These are phyloP conservation scores for Ustilaginoidea virens DNA, from an alignment of 2,329 filamentous ascomycete genomes.

Conservation along the genomic window DNA sequence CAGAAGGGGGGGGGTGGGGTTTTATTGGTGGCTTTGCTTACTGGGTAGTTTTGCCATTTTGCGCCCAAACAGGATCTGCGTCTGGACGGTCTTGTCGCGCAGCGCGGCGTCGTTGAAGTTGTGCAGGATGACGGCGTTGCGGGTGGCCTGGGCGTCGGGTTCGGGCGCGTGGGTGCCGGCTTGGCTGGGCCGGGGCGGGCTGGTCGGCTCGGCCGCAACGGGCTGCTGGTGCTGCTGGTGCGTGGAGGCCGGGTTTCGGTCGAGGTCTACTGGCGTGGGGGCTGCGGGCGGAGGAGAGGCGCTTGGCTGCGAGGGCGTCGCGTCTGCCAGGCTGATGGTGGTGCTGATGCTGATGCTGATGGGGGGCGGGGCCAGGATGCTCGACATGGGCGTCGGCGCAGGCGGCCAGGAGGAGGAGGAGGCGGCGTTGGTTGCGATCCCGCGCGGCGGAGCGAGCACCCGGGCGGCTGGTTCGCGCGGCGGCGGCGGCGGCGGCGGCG, in stretches of 20 bases:
- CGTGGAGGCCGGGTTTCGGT: too few relatives aligned
- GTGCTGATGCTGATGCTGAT: constrained; percentile 5
- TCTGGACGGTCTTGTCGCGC: constrained; percentile 40
- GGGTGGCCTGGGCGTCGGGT: constrained; percentile 12
- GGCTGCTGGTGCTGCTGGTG: too few relatives aligned
- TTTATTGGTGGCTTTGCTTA: constrained; percentile 17
- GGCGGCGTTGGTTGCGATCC: constrained; percentile 12
- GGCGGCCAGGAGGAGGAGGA: too few relatives aligned
- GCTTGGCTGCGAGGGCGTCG: too few relatives aligned
- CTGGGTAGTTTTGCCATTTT: constrained; percentile 42
- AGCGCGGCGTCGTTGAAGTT: constrained; percentile 43
- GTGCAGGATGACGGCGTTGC: constrained; percentile 42
- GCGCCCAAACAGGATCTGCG: constrained; percentile 40
- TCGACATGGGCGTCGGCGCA: constrained; percentile 24
- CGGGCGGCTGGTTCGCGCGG: too few relatives aligned
- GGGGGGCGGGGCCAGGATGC: constrained; percentile 27
- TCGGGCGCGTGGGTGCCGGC: too few relatives aligned
- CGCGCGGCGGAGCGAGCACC: constrained; percentile 20
- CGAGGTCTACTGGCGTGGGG: too few relatives aligned
- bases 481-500: too few relatives aligned
- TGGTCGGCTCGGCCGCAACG: too few relatives aligned
- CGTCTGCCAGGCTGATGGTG: too few relatives aligned
- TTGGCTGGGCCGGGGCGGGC: too few relatives aligned
- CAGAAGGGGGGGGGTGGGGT: not conserved
- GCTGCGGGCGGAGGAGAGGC: too few relatives aligned